These are phyloP conservation scores for Dendryphion nanum DNA, from an alignment of 2,329 filamentous ascomycete genomes.

Conservation along the genomic window DNA sequence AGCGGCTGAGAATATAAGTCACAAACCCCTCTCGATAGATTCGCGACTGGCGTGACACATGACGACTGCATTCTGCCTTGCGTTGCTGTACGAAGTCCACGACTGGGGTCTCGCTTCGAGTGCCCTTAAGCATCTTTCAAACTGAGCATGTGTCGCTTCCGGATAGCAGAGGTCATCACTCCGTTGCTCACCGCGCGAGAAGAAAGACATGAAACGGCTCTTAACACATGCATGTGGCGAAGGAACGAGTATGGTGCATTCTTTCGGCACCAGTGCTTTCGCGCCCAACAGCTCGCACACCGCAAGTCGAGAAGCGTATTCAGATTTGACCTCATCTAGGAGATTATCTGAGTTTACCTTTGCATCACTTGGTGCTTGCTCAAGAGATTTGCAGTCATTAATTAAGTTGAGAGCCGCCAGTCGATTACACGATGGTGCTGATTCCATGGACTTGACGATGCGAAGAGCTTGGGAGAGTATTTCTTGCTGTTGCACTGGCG, in stretches of 20 bases:
- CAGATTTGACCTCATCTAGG: constrained; percentile 47
- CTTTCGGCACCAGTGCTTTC: constrained; percentile 48
- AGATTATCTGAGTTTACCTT: constrained; percentile 25
- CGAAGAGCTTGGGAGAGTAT: constrained; percentile 45
- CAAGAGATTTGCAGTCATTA: constrained; percentile 53
- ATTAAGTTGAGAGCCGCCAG: constrained; percentile 53
- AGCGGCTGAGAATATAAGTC: neutral
- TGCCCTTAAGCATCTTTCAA: constrained; percentile 54
- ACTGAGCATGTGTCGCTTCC: constrained; percentile 28
- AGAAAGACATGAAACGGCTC: constrained; percentile 18
- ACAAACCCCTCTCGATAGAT: constrained; percentile 55
- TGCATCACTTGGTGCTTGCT: constrained; percentile 29
- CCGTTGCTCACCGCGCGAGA: constrained; percentile 8
- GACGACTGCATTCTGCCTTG: constrained; percentile 58
- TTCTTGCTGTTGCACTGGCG: constrained; percentile 17
- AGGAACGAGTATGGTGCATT: constrained; percentile 52
- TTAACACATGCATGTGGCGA: constrained; percentile 32
- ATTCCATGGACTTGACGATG: constrained; percentile 45
- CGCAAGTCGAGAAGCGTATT: constrained; percentile 62
- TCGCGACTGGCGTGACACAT: constrained; percentile 62
- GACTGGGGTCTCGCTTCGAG: constrained; percentile 56
- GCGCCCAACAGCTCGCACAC: constrained; percentile 61
- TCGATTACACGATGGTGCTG: constrained; percentile 51
- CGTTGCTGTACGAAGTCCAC: constrained; percentile 66
- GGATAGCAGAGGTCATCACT: constrained; percentile 34